Evolutionary conservation across 352 stramenopile species (phyloP).

Genomic region (Globisporangium yorkense): DNA sequence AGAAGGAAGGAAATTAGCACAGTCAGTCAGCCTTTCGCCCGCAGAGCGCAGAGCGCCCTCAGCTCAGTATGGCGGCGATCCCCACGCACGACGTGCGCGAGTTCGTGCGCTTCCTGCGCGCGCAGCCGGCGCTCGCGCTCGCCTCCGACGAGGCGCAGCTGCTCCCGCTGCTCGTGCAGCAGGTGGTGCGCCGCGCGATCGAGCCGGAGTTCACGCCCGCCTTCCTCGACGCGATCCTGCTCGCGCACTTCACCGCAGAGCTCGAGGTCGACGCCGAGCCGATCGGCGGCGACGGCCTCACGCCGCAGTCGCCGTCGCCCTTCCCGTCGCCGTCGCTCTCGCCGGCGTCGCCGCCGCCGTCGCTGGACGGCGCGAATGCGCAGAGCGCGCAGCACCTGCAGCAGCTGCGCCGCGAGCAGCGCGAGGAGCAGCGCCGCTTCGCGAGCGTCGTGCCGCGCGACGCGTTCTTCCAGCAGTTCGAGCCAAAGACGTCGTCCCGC

Average conservation of each 20-base stretch:
- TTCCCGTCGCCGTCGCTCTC: conserved; percentile 15
- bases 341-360: conserved; percentile 10
- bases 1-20: not conserved
- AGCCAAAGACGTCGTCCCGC: conserved; percentile 43
- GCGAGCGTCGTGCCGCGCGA: conserved; percentile 27
- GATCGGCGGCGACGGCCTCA: conserved; percentile 10
- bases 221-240: conserved; percentile 52
- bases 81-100: conserved; percentile 13
- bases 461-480: conserved; percentile 57
- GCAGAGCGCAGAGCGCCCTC: no score
- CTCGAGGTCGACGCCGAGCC: not conserved
- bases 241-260: conserved; percentile 20
- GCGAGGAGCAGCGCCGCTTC: conserved; percentile 3
- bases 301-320: conserved; percentile 12
- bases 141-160: conserved; percentile 7
- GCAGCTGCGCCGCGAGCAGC: conserved; percentile 1
- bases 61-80: conserved; percentile 10
- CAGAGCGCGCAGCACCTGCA: not conserved
- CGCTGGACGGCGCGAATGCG: conserved; percentile 5
- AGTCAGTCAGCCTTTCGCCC: not conserved
- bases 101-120: conserved; percentile 15
- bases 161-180: conserved; percentile 13
- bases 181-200: conserved; percentile 14
- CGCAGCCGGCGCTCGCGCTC: conserved; percentile 12
- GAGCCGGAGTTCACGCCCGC: conserved; percentile 18